A percentile compares a stretch with the other conserved stretches of the same genome.
These are phyloP conservation scores for Musa schizocarpa DNA, from an alignment of 176 grass and related monocot genomes.

Conservation along the genomic window DNA sequence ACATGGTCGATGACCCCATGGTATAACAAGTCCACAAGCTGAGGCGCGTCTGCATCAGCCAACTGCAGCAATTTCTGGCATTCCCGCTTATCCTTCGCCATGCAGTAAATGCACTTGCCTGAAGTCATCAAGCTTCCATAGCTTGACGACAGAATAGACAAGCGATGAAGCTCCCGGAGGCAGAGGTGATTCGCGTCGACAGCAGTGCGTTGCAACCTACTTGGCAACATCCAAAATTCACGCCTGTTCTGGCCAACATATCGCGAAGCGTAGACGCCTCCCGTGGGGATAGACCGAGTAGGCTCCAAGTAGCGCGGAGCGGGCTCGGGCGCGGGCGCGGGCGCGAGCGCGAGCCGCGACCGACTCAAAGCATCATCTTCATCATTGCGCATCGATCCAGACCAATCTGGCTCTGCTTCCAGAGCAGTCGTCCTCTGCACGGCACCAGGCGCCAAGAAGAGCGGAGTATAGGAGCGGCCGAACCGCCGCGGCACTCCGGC, in stretches of 20 bases:
- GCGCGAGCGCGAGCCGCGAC: not conserved
- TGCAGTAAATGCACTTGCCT: slow-evolving; percentile 27
- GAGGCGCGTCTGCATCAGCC: slow-evolving; percentile 35
- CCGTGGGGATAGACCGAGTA: no score
- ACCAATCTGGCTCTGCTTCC: not conserved
- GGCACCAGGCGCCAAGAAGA: not conserved
- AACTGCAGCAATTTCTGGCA: slow-evolving; percentile 41
- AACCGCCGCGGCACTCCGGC: not conserved
- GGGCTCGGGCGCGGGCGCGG: not conserved
- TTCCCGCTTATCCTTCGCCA: slow-evolving; percentile 50
- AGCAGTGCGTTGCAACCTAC: not conserved
- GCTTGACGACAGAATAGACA: not conserved
- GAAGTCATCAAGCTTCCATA: not conserved
- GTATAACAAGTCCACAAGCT: slow-evolving; percentile 37
- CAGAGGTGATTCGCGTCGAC: not conserved
- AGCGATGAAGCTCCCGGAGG: not conserved
- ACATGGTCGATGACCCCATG: slow-evolving; percentile 50
- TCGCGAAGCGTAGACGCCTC: not conserved
- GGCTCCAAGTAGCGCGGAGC: no score
- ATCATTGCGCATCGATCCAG: not conserved
- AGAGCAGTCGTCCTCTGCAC: not conserved
- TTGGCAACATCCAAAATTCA: not conserved
- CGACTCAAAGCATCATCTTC: no score
- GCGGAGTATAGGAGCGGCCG: not conserved
- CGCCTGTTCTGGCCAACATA: no score